These are phyloP conservation scores for Lentinula detonsa DNA, from an alignment of 768 basidiomycete species.

Conservation along the genomic window DNA sequence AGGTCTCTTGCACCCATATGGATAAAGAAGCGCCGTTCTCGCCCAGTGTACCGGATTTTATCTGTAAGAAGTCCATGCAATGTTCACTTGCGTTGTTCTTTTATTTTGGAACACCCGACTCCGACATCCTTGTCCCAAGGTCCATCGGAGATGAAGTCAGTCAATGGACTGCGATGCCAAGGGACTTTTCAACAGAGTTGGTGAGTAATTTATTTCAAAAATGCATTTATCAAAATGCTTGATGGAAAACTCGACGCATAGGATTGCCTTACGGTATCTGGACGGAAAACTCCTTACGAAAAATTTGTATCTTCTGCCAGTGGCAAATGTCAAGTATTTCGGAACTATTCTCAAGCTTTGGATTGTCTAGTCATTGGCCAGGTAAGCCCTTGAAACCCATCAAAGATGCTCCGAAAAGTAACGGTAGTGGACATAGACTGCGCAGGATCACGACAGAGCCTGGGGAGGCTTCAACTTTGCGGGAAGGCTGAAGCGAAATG, in stretches of 20 bases:
- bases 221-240: not conserved
- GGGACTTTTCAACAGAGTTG: slow-evolving; percentile 11
- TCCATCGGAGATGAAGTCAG: slow-evolving; percentile 10
- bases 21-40: not conserved
- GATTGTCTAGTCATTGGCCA: slow-evolving; percentile 4
- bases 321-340: not conserved
- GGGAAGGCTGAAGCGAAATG: slow-evolving; percentile 55
- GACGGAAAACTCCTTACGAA: not conserved
- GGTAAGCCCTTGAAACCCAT: slow-evolving; percentile 1
- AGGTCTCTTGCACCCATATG: not conserved
- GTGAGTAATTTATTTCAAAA: slow-evolving; percentile 7
- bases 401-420: not conserved
- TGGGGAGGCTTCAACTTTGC: slow-evolving; percentile 64
- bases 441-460: slow-evolving; percentile 45
- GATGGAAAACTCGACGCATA: not conserved
- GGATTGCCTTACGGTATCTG: slow-evolving; percentile 1
- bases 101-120: slow-evolving; percentile 25
- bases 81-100: slow-evolving; percentile 40
- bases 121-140: slow-evolving; percentile 25
- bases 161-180: slow-evolving; percentile 12
- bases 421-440: slow-evolving; percentile 32
- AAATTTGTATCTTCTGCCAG: not conserved
- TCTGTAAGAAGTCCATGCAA: slow-evolving; percentile 44
- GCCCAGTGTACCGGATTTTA: slow-evolving; percentile 24
- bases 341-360: slow-evolving; percentile 1